Percentiles rank a stretch among this genome's conserved stretches.
Conservation (phyloP, 768 basidiomycete species). For the Tephrocybe sp. region DNA sequence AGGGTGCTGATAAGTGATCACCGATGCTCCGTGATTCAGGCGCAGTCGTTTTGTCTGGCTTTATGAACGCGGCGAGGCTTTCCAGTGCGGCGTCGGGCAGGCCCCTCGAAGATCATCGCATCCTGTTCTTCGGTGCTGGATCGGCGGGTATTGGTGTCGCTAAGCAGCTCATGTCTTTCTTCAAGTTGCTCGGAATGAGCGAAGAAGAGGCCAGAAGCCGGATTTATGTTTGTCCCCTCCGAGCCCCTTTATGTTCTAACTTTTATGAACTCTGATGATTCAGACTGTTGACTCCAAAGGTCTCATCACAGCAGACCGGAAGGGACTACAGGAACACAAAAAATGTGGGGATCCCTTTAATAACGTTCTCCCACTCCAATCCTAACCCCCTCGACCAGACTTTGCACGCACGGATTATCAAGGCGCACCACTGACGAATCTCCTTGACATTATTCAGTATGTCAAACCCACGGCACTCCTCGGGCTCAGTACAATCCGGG, state of each 20-base stretch:
- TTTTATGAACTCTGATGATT: conserved; percentile 7
- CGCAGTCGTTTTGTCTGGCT: conserved; percentile 72
- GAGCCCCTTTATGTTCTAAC: background rate
- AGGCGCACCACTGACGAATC: conserved; percentile 57
- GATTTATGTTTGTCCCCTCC: conserved; percentile 56
- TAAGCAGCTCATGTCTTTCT: conserved; percentile 79
- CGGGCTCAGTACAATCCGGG: conserved; percentile 62
- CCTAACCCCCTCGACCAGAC: conserved; percentile 41
- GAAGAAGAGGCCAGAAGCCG: conserved; percentile 63
- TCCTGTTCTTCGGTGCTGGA: conserved; percentile 91
- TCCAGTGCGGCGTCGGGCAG: conserved; percentile 51
- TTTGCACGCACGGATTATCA: conserved; percentile 71
- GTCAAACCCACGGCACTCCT: conserved; percentile 78
- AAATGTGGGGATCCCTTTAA: conserved; percentile 45
- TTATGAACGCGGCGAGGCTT: conserved; percentile 68
- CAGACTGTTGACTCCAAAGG: conserved; percentile 79
- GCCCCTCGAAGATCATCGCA: conserved; percentile 68
- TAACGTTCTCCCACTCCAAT: background rate
- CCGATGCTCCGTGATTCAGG: conserved; percentile 31
- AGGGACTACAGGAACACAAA: conserved; percentile 72
- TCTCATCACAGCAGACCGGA: conserved; percentile 66
- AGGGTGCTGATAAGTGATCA: conserved; percentile 11
- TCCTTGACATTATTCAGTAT: conserved; percentile 65
- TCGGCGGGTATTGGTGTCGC: conserved; percentile 89
- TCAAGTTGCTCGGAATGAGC: conserved; percentile 62